Conservation (phyloP, 805 yeast species). For the Phaffomyces opuntiae region DNA sequence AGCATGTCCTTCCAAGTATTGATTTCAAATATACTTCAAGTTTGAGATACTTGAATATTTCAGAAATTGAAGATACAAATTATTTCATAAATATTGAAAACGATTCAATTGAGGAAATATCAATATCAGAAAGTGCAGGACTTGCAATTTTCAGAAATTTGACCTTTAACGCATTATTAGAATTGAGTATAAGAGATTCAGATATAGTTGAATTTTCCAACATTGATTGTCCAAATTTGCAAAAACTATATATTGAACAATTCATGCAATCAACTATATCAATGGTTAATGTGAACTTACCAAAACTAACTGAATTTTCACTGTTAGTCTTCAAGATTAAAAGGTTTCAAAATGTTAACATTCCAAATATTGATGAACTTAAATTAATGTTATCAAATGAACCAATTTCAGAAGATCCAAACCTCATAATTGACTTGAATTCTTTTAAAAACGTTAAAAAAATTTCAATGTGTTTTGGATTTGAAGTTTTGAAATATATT, state of each 20-base stretch:
- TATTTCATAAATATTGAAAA: neutral
- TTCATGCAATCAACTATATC: conserved; percentile 8
- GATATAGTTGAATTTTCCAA: conserved; percentile 7
- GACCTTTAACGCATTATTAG: neutral
- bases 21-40: neutral
- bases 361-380: conserved; percentile 4
- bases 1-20: neutral
- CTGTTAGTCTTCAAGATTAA: neutral
- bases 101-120: neutral
- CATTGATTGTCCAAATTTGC: conserved; percentile 8
- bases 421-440: conserved; percentile 6
- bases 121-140: neutral
- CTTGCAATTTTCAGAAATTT: conserved; percentile 4
- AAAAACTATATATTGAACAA: conserved; percentile 12
- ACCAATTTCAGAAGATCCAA: conserved; percentile 3
- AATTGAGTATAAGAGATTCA: conserved; percentile 6
- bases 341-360: conserved; percentile 3
- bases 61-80: neutral
- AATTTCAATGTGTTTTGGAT: conserved; percentile 12
- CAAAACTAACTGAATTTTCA: neutral
- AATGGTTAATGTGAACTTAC: conserved; percentile 4
- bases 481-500: conserved; percentile 8
- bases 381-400: conserved; percentile 16
- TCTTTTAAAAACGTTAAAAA: conserved; percentile 6
- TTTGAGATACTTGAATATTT: too few species aligned